phyloP scores from a whole-genome alignment of 225 moss, liverwort and hornwort genomes.

The Takakia lepidozioides region DNA sequence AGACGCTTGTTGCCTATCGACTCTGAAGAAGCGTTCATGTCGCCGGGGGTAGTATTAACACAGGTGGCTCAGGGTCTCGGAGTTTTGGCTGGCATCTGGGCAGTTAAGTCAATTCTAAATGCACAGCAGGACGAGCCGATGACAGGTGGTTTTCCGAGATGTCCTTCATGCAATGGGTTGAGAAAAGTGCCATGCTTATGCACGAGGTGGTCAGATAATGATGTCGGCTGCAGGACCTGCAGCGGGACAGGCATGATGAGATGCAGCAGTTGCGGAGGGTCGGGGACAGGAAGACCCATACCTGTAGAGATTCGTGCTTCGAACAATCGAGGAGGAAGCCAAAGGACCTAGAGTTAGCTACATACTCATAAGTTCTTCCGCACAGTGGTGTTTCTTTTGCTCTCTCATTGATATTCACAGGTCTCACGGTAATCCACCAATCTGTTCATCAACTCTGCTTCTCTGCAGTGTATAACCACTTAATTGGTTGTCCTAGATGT shows the following conservation, averaged over 20 bases:
- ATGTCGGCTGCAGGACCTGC: conserved; percentile 77
- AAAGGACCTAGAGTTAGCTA: too few relatives aligned
- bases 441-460: too few relatives aligned
- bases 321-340: conserved; percentile 22
- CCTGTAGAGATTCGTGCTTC: conserved; percentile 85
- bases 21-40: too few relatives aligned
- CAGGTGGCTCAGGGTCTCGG: conserved; percentile 82
- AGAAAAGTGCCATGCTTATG: conserved; percentile 80
- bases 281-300: conserved; percentile 73
- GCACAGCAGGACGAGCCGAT: conserved; percentile 71
- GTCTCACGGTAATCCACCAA: too few relatives aligned
- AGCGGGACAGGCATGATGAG: conserved; percentile 76
- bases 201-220: conserved; percentile 80
- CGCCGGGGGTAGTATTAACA: conserved; percentile 50
- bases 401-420: too few relatives aligned
- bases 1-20: too few relatives aligned
- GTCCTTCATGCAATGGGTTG: conserved; percentile 71
- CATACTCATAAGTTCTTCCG: too few relatives aligned
- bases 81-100: conserved; percentile 71
- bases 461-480: too few relatives aligned
- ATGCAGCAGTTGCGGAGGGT: conserved; percentile 77
- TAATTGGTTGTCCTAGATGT: too few relatives aligned
- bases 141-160: conserved; percentile 50
- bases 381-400: too few relatives aligned
- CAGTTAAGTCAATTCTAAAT: conserved; percentile 72